phyloP scores from a whole-genome alignment of 2,329 filamentous ascomycete genomes.

The Xylariaceae sp. region DNA sequence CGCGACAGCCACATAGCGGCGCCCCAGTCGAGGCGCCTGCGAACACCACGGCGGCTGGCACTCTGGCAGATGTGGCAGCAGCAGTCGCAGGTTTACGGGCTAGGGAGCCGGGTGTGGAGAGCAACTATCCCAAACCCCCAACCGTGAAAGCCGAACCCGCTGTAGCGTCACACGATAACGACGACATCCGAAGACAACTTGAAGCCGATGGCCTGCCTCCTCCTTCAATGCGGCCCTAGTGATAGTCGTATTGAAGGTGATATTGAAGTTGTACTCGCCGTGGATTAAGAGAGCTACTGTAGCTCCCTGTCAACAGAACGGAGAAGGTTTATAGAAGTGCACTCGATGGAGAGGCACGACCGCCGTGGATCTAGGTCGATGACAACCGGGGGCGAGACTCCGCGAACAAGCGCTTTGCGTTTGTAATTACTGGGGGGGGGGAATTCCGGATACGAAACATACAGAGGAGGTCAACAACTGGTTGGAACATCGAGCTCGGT shows the following conservation, averaged over 20 bases:
- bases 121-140: slow-evolving; percentile 24
- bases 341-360: neutral
- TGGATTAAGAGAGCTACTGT: too few species aligned
- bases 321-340: neutral
- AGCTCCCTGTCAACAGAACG: neutral
- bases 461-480: slow-evolving; percentile 1
- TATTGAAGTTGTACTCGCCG: too few species aligned
- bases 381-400: neutral
- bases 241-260: too few species aligned
- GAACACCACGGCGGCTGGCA: slow-evolving; percentile 28
- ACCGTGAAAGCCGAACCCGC: slow-evolving; percentile 36
- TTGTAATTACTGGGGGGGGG: neutral
- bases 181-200: slow-evolving; percentile 52
- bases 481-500: slow-evolving; percentile 1
- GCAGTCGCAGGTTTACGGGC: slow-evolving; percentile 31
- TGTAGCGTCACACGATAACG: slow-evolving; percentile 43
- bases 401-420: neutral
- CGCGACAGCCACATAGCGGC: slow-evolving; percentile 25
- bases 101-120: slow-evolving; percentile 27
- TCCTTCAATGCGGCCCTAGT: slow-evolving; percentile 30
- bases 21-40: slow-evolving; percentile 19
- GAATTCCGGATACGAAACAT: neutral
- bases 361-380: neutral
- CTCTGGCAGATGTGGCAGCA: slow-evolving; percentile 33
- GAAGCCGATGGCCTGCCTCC: slow-evolving; percentile 37